A percentile compares a stretch with the other conserved stretches of the same genome.
Evolutionary conservation across 2,329 filamentous ascomycete species (phyloP).

Genomic region (Monosporascus ibericus): DNA sequence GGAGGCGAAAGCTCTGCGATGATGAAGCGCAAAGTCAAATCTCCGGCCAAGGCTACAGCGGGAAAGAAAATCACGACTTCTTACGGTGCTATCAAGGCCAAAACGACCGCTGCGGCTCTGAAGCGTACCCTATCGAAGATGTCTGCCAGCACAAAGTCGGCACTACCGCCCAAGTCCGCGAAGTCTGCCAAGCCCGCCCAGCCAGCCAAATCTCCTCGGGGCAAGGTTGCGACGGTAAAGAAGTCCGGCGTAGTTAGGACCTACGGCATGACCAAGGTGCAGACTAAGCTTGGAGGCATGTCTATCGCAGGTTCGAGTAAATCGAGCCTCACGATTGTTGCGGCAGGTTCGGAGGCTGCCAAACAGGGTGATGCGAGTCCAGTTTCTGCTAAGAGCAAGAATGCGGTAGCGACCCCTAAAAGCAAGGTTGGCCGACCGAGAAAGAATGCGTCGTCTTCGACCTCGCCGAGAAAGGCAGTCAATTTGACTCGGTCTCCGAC

Average conservation of each 20-base stretch:
- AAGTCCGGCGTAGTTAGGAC: constrained; percentile 24
- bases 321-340: constrained; percentile 18
- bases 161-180: constrained; percentile 16
- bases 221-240: constrained; percentile 17
- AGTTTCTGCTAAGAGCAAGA: constrained; percentile 4
- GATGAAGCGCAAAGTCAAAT: constrained; percentile 45
- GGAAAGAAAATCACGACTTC: constrained; percentile 23
- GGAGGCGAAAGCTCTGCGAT: constrained; percentile 25
- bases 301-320: constrained; percentile 11
- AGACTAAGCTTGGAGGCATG: constrained; percentile 11
- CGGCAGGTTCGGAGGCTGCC: constrained; percentile 11
- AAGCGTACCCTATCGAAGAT: constrained; percentile 35
- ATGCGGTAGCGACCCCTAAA: constrained; percentile 5
- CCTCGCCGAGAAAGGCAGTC: constrained; percentile 14
- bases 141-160: constrained; percentile 29
- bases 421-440: constrained; percentile 1
- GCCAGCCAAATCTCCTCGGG: constrained; percentile 1
- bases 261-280: constrained; percentile 21
- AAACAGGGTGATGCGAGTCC: constrained; percentile 4
- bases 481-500: constrained; percentile 28
- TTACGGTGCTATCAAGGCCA: constrained; percentile 27
- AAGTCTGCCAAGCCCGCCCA: constrained; percentile 3
- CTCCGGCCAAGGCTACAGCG: constrained; percentile 24
- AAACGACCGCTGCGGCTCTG: constrained; percentile 27
- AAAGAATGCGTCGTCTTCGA: constrained; percentile 8